phyloP scores from a whole-genome alignment of 176 grass and related monocot genomes.

The Oryza brachyantha region DNA sequence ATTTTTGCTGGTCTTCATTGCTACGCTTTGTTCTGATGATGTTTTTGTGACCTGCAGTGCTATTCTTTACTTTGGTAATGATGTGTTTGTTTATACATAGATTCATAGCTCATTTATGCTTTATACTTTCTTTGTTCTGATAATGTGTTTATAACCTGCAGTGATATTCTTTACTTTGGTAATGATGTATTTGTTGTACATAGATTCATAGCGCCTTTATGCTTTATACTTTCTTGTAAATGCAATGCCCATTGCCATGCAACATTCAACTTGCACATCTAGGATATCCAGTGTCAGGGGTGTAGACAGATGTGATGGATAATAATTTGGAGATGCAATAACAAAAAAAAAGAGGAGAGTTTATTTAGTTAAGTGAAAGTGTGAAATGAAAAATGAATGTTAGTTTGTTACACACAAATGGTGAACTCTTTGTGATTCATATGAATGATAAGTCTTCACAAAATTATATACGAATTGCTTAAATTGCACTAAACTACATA shows the following conservation, averaged over 20 bases:
- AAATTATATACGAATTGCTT: neutral
- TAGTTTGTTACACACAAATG: neutral
- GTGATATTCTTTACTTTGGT: neutral
- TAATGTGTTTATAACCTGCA: too few relatives aligned
- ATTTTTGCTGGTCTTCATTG: neutral
- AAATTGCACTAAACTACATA: too few relatives aligned
- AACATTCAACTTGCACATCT: neutral
- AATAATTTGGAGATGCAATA: neutral
- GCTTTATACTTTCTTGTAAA: neutral
- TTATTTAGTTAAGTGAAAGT: neutral
- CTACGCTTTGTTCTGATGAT: neutral
- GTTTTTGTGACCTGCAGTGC: too few relatives aligned
- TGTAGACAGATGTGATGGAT: neutral
- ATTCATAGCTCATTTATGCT: neutral
- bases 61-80: neutral
- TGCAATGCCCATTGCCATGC: neutral
- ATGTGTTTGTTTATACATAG: neutral
- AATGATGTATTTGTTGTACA: neutral
- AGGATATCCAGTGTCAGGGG: neutral
- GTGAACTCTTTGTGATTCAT: neutral
- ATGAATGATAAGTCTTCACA: neutral
- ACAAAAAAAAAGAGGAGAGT: neutral
- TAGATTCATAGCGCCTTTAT: neutral
- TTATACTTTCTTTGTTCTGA: neutral
- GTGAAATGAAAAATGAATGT: neutral